Percentiles rank a stretch among this genome's conserved stretches.
These are phyloP conservation scores for Termitomyces bulborhizus DNA, from an alignment of 768 basidiomycete genomes.

Conservation along the genomic window DNA sequence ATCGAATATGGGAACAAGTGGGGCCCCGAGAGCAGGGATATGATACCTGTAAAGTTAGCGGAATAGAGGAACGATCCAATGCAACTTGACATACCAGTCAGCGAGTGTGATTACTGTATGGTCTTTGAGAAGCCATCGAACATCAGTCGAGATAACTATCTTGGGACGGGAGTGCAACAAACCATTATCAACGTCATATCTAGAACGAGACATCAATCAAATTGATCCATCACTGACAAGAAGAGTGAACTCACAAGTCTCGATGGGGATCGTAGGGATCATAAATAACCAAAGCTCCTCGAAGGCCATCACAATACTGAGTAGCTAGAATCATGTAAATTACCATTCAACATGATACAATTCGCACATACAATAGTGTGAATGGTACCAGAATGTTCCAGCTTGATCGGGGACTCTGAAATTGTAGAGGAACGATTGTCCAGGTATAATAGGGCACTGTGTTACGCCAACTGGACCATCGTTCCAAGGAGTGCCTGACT, in stretches of 20 bases:
- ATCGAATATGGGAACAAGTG: slow-evolving; percentile 19
- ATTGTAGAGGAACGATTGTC: neutral
- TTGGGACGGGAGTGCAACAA: slow-evolving; percentile 3
- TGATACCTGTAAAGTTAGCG: slow-evolving; percentile 27
- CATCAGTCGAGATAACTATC: neutral
- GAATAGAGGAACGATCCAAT: neutral
- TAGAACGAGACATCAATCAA: neutral
- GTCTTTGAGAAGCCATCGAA: slow-evolving; percentile 14
- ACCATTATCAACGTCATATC: slow-evolving; percentile 30
- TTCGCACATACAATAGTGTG: neutral
- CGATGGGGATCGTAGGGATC: slow-evolving; percentile 28
- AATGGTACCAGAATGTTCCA: slow-evolving; percentile 5
- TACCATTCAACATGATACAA: neutral
- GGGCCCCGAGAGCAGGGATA: slow-evolving; percentile 16
- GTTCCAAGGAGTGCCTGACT: neutral
- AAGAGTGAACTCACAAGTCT: neutral
- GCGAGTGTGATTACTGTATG: slow-evolving; percentile 42
- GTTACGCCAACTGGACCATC: slow-evolving; percentile 1
- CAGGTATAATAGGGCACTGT: slow-evolving; percentile 2
- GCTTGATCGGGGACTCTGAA: neutral
- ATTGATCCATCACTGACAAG: no score
- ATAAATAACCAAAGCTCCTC: slow-evolving; percentile 16
- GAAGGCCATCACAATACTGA: slow-evolving; percentile 11
- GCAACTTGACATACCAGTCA: slow-evolving; percentile 32
- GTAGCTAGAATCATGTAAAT: neutral